Percentiles rank a stretch among this genome's conserved stretches.
Conservation (phyloP, 129 eudicot genomes). For the Escallonia rubra region DNA sequence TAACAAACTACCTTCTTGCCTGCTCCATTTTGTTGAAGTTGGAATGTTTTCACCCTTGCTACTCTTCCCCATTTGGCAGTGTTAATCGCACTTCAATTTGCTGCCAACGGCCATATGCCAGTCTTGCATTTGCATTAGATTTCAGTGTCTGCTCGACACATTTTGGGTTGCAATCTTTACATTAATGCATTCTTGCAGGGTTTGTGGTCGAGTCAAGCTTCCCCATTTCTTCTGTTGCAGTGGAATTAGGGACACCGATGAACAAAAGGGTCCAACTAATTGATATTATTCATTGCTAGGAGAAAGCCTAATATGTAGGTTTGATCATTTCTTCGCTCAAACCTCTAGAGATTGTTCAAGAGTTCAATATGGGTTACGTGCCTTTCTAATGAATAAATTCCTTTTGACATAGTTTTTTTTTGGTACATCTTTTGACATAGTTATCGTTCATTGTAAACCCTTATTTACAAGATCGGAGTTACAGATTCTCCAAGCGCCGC, state of each 20-base stretch:
- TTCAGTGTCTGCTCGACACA: no score
- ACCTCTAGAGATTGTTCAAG: background rate
- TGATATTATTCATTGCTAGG: slow-evolving; percentile 13
- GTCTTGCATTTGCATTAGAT: background rate
- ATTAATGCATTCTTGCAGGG: slow-evolving; percentile 31
- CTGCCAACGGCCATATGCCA: background rate
- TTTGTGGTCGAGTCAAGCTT: slow-evolving; percentile 70
- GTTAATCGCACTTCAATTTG: background rate
- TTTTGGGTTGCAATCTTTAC: background rate
- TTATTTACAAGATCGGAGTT: no score
- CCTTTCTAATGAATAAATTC: background rate
- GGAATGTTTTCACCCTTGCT: background rate
- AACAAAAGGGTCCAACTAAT: slow-evolving; percentile 26
- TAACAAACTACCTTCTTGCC: background rate
- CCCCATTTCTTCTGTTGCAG: slow-evolving; percentile 97
- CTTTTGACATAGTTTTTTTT: no score
- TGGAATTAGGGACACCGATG: slow-evolving; percentile 57
- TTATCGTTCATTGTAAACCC: no score
- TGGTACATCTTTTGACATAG: no score
- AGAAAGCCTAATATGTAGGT: slow-evolving; percentile 12
- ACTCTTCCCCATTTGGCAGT: background rate
- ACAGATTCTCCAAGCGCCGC: no score
- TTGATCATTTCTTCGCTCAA: background rate
- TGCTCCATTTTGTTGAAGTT: no score
- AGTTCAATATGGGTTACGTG: background rate